Evolutionary conservation across 2,329 filamentous ascomycete species (phyloP).

Genomic region (Colletotrichum graminicola): DNA sequence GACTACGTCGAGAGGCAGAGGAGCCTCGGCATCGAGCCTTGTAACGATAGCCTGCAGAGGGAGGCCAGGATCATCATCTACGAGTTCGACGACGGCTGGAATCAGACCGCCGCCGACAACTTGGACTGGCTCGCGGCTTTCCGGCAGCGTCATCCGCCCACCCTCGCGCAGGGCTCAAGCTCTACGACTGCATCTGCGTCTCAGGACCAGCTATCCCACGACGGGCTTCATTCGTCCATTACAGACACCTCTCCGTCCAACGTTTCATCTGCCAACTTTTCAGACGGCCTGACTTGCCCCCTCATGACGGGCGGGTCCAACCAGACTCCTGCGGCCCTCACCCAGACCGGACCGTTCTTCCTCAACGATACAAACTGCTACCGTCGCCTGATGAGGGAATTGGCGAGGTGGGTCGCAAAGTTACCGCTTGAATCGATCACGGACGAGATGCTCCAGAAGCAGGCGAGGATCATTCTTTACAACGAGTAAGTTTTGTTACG

Average conservation of each 20-base stretch:
- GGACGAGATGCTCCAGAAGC: constrained; percentile 74
- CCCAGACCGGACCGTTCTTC: constrained; percentile 56
- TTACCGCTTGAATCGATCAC: constrained; percentile 67
- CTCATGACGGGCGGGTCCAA: neutral
- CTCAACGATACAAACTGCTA: constrained; percentile 74
- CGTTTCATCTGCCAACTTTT: neutral
- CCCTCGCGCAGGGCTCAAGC: constrained; percentile 13
- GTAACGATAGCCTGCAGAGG: constrained; percentile 66
- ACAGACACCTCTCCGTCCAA: constrained; percentile 20
- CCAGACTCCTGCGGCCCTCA: neutral
- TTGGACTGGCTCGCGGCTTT: constrained; percentile 66
- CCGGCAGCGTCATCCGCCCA: constrained; percentile 57
- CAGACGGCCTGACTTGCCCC: neutral
- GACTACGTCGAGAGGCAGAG: constrained; percentile 63
- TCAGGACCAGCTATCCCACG: constrained; percentile 6
- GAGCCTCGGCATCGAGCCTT: constrained; percentile 60
- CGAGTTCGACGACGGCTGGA: constrained; percentile 73
- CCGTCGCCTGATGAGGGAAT: constrained; percentile 64
- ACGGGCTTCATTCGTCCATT: constrained; percentile 4
- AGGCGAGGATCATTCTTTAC: constrained; percentile 73
- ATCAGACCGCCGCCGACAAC: constrained; percentile 72
- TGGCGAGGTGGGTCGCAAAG: constrained; percentile 64
- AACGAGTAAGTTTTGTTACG: constrained; percentile 63
- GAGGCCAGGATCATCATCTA: constrained; percentile 73
- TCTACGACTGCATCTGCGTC: constrained; percentile 21